Base-by-base conservation (phyloP, 2,329 filamentous ascomycete species). In the Fusarium sacchari region DNA sequence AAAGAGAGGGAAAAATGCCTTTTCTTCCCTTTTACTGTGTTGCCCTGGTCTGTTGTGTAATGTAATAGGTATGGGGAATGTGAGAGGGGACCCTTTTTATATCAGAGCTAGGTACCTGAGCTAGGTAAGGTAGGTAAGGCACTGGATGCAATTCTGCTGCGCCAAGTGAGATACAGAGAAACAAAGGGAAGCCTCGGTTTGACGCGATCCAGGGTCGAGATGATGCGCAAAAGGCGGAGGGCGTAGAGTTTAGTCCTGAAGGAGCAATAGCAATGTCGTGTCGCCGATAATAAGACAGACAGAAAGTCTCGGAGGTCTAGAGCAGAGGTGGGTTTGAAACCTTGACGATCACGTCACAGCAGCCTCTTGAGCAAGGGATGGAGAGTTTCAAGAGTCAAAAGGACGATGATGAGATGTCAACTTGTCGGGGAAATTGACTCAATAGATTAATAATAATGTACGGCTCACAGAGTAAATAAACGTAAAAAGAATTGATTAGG, bases 141-240 rank as follows among this genome's bases (percentile, higher is more conserved):
- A 50, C 22, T 34, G 30, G 26, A 50, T 63, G 69, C 67, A 72
- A 69, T 70, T 70, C 46, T 24, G 46, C 52, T 69, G 58, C 36
- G 52, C 66, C 64, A 69, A 67, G 62, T 73, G 32, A 32, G 32
- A 32, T 62, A 69, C 65, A 56, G 59, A 56, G 28, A 32, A 39
- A 69, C 49, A 64, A 64, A 46, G 43, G 49, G 39, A 69, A 65
- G 60, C 66, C 60, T 70, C 59, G 59, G 63, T 63, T 77, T 77
- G 74, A 77, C 76, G 75, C 62, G 74, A 77, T 77, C 37, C 60
- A 62, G 61, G 73, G 72, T 44, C 49, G 34, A 62, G 44, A 74
- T 74, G 72, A 74, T 74, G 72, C 47, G 60, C 44, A 62, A 74
- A 72, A 39, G 64, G 72, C 57, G 71, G 64, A 68, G 63, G 55